phyloP scores from a whole-genome alignment of 495 filamentous ascomycete species.

The Aspergillus leporis region DNA sequence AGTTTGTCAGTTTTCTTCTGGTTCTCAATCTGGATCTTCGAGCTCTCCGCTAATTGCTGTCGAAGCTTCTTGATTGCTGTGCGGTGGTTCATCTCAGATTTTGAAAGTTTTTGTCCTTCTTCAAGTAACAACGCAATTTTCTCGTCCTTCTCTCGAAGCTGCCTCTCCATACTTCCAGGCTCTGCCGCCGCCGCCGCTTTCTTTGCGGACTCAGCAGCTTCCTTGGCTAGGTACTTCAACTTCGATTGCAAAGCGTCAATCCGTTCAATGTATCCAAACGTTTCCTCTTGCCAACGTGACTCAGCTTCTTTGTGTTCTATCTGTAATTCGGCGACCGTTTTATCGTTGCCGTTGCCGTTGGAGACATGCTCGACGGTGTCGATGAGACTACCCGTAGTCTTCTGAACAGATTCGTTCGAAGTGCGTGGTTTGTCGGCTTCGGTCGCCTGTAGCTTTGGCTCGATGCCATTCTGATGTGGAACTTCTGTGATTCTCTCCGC shows the following conservation, averaged over 20 bases:
- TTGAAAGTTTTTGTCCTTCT: constrained; percentile 87
- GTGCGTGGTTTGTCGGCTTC: constrained; percentile 13
- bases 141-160: constrained; percentile 84
- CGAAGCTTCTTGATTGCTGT: constrained; percentile 83
- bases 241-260: constrained; percentile 93
- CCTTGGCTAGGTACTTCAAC: constrained; percentile 79
- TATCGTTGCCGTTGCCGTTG: constrained; percentile 27
- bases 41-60: constrained; percentile 60
- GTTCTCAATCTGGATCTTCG: constrained; percentile 44
- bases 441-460: constrained; percentile 15
- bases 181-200: constrained; percentile 60
- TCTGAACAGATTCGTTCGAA: constrained; percentile 19
- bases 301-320: constrained; percentile 61
- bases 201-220: constrained; percentile 70
- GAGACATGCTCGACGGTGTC: constrained; percentile 14
- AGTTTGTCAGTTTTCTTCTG: constrained; percentile 64
- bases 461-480: constrained; percentile 9
- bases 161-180: constrained; percentile 67
- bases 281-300: constrained; percentile 72
- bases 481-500: constrained; percentile 21
- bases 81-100: constrained; percentile 79
- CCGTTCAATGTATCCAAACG: constrained; percentile 78
- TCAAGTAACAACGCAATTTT: constrained; percentile 86
- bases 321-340: constrained; percentile 49
- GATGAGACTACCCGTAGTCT: constrained; percentile 16